Evolutionary conservation across 2,329 filamentous ascomycete genomes (phyloP).

Genomic region (Stagonosporopsis tanaceti): DNA sequence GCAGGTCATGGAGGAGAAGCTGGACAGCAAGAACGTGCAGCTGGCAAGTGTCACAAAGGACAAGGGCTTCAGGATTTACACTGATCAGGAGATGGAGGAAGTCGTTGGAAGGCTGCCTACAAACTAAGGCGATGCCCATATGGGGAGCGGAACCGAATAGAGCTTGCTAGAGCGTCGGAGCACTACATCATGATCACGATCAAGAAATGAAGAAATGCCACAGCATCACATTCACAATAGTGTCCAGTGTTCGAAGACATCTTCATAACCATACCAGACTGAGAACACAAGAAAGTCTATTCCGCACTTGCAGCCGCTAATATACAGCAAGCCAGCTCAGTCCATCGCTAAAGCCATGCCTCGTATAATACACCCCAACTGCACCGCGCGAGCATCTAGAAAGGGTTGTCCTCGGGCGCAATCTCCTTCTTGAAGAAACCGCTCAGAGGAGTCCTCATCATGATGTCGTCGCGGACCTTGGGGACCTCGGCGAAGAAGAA

Average conservation of each 20-base stretch:
- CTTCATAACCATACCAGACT: not conserved
- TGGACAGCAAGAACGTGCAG: constrained; percentile 98
- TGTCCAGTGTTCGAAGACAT: not conserved
- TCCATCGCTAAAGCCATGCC: constrained; percentile 22
- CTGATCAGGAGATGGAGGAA: constrained; percentile 93
- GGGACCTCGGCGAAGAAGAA: constrained; percentile 73
- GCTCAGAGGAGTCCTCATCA: constrained; percentile 67
- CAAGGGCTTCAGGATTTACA: constrained; percentile 98
- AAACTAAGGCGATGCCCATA: constrained; percentile 47
- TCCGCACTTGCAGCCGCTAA: constrained; percentile 35
- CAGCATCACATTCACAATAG: constrained; percentile 5
- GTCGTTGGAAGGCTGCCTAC: constrained; percentile 81
- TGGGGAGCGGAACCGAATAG: not conserved
- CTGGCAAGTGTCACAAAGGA: constrained; percentile 97
- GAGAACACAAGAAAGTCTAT: constrained; percentile 41
- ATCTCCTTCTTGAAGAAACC: constrained; percentile 66
- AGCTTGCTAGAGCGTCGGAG: constrained; percentile 24
- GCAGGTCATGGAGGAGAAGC: constrained; percentile 99
- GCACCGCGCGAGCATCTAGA: constrained; percentile 43
- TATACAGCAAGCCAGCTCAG: constrained; percentile 36
- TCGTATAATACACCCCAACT: constrained; percentile 29
- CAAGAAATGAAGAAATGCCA: constrained; percentile 37
- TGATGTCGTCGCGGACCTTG: constrained; percentile 68
- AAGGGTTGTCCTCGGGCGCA: constrained; percentile 70
- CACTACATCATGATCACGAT: constrained; percentile 30